A percentile compares a stretch with the other conserved stretches of the same genome.
phyloP scores from a whole-genome alignment of 139 green algal genomes.

The Haematococcus sp. region DNA sequence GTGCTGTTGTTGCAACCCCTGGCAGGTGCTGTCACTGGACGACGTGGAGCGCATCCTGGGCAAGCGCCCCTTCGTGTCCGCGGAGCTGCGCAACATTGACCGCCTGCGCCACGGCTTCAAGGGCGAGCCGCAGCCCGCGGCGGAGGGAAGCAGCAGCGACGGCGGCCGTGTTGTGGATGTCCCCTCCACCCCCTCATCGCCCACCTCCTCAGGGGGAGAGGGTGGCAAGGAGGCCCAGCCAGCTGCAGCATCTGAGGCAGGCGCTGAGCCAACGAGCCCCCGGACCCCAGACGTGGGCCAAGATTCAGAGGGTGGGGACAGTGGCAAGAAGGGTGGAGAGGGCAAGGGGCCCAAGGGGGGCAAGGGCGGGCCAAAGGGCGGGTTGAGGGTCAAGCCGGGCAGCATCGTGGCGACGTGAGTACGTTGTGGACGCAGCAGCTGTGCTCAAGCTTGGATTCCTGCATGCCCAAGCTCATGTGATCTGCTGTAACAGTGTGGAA shows the following conservation, averaged over 20 bases:
- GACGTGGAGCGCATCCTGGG: slow-evolving; percentile 90
- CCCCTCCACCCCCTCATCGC: too few relatives aligned
- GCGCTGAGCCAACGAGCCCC: background rate
- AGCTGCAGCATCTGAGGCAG: background rate
- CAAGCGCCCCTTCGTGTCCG: slow-evolving; percentile 77
- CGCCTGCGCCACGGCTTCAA: slow-evolving; percentile 63
- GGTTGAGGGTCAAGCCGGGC: slow-evolving; percentile 1
- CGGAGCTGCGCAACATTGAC: slow-evolving; percentile 97
- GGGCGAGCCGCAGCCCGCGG: background rate
- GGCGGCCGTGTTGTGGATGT: too few relatives aligned
- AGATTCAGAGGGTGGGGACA: too few relatives aligned
- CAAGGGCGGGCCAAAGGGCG: background rate
- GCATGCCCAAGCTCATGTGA: too few relatives aligned
- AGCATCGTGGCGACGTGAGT: background rate
- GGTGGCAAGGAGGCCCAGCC: background rate
- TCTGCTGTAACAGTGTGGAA: too few relatives aligned
- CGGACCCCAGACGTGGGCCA: too few relatives aligned
- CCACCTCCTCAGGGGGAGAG: background rate
- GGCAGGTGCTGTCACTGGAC: slow-evolving; percentile 83
- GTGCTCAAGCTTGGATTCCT: too few relatives aligned
- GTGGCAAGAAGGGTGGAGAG: background rate
- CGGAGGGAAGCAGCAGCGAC: too few relatives aligned
- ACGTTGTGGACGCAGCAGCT: too few relatives aligned
- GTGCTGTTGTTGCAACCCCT: too few relatives aligned
- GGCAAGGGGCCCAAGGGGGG: background rate